Conservation (phyloP, 179 eudicot species). For the Vitellaria paradoxa region DNA sequence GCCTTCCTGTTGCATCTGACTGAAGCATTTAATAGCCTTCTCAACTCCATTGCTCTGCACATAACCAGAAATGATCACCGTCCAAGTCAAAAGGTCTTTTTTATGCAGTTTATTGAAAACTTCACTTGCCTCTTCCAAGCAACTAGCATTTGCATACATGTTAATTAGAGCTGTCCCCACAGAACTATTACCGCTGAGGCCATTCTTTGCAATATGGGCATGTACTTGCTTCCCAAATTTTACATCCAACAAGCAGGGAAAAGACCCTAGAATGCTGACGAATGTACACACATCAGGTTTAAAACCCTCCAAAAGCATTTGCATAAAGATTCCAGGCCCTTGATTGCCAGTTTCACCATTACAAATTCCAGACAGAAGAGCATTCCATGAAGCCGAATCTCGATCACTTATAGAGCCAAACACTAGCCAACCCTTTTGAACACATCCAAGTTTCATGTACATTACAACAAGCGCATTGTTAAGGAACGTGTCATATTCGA, state of each 20-base stretch:
- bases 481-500: constrained; percentile 31
- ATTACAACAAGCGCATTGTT: constrained; percentile 36
- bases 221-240: constrained; percentile 39
- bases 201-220: constrained; percentile 28
- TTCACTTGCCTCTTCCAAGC: constrained; percentile 26
- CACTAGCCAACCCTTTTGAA: constrained; percentile 22
- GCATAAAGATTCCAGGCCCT: constrained; percentile 32
- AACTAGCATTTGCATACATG: constrained; percentile 39
- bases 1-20: constrained; percentile 39
- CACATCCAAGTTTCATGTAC: constrained; percentile 29
- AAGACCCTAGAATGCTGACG: constrained; percentile 31
- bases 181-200: neutral
- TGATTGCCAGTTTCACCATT: constrained; percentile 22
- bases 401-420: constrained; percentile 27
- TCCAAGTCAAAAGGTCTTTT: constrained; percentile 34
- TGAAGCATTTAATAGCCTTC: constrained; percentile 30
- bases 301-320: constrained; percentile 56
- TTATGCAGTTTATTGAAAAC: constrained; percentile 24
- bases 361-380: constrained; percentile 36
- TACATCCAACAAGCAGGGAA: constrained; percentile 28
- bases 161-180: constrained; percentile 40
- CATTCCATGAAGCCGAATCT: constrained; percentile 47
- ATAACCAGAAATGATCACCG: constrained; percentile 33
- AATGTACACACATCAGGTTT: constrained; percentile 39
- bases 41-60: constrained; percentile 34